Evolutionary conservation across 176 grass and related monocot genomes (phyloP), one percentile per base, ranked within the genome.

Genomic region (Ampelocalamus luodianensis): DNA sequence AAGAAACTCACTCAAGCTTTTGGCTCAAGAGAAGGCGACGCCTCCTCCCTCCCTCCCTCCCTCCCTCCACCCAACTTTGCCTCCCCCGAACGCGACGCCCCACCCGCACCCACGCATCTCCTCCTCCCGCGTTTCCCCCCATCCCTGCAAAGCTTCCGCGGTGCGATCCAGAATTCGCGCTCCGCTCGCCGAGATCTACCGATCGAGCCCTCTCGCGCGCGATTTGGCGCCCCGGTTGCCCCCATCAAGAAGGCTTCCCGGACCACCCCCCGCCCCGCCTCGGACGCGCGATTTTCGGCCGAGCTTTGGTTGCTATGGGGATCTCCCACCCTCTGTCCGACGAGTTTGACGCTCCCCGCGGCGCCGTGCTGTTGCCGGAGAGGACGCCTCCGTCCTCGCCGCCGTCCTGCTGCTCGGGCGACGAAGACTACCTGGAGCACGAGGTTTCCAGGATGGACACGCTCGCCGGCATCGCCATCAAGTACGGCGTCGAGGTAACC

Each of bases 381-480:
- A 68, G 43, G 44, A 63, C 61, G 61, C 86, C 86, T 18, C 86
- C 86, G 13, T 63, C 88, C 46, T 48, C 61, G 61, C 86, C 86
- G 12, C 86, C 86, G 13, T 63, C 88, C 46, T 48, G 46, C 86
- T 88, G 64, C 87, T 64, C 81, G 51, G 74, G n/a, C 71, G 58
- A 36, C 39, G 49, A 69, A 1, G 73, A 24, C 60, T 90, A 49
- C 92, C 80, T 88, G 36, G 74, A 83, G 69, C 94, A 96, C 72
- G 20, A 74, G 62, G 91, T 96, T 15, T 93, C 94, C 56, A 83
- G 83, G 66, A 91, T 91, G 89, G 94, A 96, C 80, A 96, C 94
- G 24, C 94, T 96, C 43, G 89, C 89, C 86, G 94, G 94, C 67
- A 83, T 96, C 73, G 94, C 94, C 77, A 93, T 96, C 83, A 93